Conservation (phyloP, 805 yeast genomes). For the Blastobotrys muscicola region DNA sequence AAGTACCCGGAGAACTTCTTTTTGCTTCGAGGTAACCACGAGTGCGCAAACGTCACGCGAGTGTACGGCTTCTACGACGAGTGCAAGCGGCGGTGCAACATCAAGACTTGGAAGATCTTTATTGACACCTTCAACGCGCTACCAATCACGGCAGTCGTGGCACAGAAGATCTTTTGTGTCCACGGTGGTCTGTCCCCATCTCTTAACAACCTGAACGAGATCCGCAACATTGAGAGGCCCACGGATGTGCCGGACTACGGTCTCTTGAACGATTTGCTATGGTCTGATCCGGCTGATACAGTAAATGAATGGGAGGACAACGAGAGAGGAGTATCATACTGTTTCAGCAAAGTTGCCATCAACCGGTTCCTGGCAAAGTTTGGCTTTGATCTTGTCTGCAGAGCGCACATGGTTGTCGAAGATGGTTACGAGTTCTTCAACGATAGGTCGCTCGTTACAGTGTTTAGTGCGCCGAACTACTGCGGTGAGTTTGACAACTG, state of each 20-base stretch:
- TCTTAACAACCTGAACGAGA: conserved; percentile 63
- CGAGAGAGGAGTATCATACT: conserved; percentile 76
- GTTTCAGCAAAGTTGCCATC: conserved; percentile 70
- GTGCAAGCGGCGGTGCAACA: conserved; percentile 86
- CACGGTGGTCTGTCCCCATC: conserved; percentile 81
- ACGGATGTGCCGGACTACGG: conserved; percentile 85
- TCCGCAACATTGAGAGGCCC: conserved; percentile 64
- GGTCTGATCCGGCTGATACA: conserved; percentile 84
- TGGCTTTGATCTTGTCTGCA: conserved; percentile 70
- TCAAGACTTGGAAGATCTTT: conserved; percentile 89
- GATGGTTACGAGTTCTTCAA: conserved; percentile 73
- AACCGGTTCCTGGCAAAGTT: conserved; percentile 66
- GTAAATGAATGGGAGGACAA: conserved; percentile 82
- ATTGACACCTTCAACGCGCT: conserved; percentile 91
- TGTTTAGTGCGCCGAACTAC: conserved; percentile 66
- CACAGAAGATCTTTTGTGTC: conserved; percentile 87
- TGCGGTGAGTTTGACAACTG: conserved; percentile 85
- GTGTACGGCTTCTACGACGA: conserved; percentile 98
- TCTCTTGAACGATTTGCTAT: conserved; percentile 60
- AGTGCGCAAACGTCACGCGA: conserved; percentile 92
- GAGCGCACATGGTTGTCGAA: conserved; percentile 85
- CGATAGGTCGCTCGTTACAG: conserved; percentile 61
- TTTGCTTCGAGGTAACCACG: conserved; percentile 89
- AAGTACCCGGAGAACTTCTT: conserved; percentile 96
- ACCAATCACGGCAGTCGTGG: conserved; percentile 93